Evolutionary conservation across 495 filamentous ascomycete species (phyloP).

Genomic region (Xylaria curta): DNA sequence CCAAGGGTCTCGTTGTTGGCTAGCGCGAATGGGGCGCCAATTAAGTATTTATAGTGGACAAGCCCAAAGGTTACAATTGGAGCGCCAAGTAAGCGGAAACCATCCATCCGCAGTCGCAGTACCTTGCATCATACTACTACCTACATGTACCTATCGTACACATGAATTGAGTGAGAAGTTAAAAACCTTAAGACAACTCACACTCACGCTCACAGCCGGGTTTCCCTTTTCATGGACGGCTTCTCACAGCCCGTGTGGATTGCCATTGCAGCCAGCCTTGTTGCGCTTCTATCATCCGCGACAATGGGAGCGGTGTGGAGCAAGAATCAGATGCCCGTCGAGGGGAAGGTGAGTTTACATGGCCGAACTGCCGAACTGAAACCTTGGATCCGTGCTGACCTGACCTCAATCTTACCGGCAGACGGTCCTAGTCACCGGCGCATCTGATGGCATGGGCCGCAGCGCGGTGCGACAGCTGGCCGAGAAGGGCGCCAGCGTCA

Average conservation of each 20-base stretch:
- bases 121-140: neutral
- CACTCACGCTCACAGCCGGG: no score
- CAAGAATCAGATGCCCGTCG: constrained; percentile 80
- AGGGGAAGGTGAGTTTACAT: constrained; percentile 68
- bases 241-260: constrained; percentile 33
- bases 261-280: constrained; percentile 54
- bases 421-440: constrained; percentile 90
- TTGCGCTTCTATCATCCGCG: constrained; percentile 53
- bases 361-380: neutral
- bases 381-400: no score
- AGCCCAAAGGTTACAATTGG: constrained; percentile 2
- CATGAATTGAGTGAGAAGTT: neutral
- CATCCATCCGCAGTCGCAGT: neutral
- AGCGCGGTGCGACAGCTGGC: constrained; percentile 75
- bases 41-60: no score
- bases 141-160: neutral
- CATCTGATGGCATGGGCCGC: constrained; percentile 90
- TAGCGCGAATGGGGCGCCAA: no score
- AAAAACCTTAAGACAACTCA: neutral
- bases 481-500: constrained; percentile 82
- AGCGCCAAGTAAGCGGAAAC: neutral
- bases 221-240: constrained; percentile 25
- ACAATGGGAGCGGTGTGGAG: constrained; percentile 71
- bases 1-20: no score
- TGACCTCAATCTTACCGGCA: constrained; percentile 40